phyloP scores from a whole-genome alignment of 2,329 filamentous ascomycete genomes.

The Zymoseptoria passerinii region DNA sequence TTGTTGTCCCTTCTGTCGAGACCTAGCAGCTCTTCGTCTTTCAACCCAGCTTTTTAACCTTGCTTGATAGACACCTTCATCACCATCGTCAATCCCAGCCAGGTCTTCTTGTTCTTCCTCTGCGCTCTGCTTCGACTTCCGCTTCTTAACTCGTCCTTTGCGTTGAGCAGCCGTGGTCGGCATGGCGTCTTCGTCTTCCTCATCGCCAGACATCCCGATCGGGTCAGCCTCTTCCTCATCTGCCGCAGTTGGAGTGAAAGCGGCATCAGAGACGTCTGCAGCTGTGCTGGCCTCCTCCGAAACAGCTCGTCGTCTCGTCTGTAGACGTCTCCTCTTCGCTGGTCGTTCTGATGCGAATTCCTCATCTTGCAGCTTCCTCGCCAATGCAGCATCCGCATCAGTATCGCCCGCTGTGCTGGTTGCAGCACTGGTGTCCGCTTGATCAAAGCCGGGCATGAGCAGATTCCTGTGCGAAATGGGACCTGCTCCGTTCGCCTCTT shows the following conservation, averaged over 20 bases:
- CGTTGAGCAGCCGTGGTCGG: slow-evolving; percentile 21
- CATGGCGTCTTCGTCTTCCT: slow-evolving; percentile 30
- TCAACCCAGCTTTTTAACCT: slow-evolving; percentile 69
- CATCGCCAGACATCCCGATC: slow-evolving; percentile 32
- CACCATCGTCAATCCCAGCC: slow-evolving; percentile 73
- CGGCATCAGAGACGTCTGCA: slow-evolving; percentile 34
- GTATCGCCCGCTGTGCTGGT: slow-evolving; percentile 14
- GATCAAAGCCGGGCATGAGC: slow-evolving; percentile 41
- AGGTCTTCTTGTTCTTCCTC: slow-evolving; percentile 43
- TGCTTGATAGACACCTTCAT: slow-evolving; percentile 69
- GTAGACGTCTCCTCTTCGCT: slow-evolving; percentile 36
- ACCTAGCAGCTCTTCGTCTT: slow-evolving; percentile 53
- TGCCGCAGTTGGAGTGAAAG: slow-evolving; percentile 29
- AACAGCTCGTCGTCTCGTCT: slow-evolving; percentile 18
- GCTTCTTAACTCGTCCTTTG: slow-evolving; percentile 27
- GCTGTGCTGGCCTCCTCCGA: slow-evolving; percentile 18
- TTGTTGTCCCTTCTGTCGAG: slow-evolving; percentile 21
- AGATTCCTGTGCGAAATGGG: slow-evolving; percentile 42
- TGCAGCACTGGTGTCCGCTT: slow-evolving; percentile 19
- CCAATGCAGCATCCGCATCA: slow-evolving; percentile 26
- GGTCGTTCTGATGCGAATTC: slow-evolving; percentile 32
- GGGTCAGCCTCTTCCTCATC: slow-evolving; percentile 33
- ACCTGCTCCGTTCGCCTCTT: slow-evolving; percentile 16
- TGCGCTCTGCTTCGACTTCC: slow-evolving; percentile 27
- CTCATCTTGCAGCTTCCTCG: slow-evolving; percentile 27